Evolutionary conservation across 169 alveolate genomes (phyloP).

Genomic region (Ophryocystis elektroscirrha): DNA sequence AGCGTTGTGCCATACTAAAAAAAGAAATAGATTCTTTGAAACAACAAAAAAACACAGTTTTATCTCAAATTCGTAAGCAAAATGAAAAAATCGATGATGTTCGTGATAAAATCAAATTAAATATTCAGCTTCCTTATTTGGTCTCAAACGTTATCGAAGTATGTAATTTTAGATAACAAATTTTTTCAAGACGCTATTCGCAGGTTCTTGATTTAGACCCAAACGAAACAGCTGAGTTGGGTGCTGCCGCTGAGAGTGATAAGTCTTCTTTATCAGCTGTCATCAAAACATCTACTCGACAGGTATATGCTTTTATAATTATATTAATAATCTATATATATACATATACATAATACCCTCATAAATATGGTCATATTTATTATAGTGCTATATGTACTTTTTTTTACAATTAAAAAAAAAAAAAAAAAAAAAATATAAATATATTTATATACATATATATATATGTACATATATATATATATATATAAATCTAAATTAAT

Average conservation of each 20-base stretch:
- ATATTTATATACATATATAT: no score
- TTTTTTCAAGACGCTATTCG: not conserved
- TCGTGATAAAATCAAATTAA: conserved; percentile 81
- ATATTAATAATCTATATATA: not conserved
- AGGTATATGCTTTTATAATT: conserved; percentile 4
- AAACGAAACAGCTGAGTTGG: conserved; percentile 36
- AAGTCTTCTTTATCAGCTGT: conserved; percentile 47
- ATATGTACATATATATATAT: no score
- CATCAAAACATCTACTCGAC: conserved; percentile 70
- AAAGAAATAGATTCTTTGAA: no score
- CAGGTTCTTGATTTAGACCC: conserved; percentile 12
- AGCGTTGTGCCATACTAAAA: no score
- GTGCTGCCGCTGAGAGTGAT: conserved; percentile 19
- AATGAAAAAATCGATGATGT: no score
- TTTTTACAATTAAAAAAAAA: not conserved
- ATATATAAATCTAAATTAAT: no score
- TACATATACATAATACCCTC: not conserved
- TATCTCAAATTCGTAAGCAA: no score
- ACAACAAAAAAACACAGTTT: no score
- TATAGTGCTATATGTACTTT: not conserved
- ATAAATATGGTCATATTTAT: conserved; percentile 2
- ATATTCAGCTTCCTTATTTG: conserved; percentile 89
- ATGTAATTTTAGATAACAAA: not conserved
- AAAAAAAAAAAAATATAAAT: no score
- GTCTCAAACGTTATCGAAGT: conserved; percentile 94